phyloP scores from a whole-genome alignment of 2,329 filamentous ascomycete species.

The Cladosporium sp. region DNA sequence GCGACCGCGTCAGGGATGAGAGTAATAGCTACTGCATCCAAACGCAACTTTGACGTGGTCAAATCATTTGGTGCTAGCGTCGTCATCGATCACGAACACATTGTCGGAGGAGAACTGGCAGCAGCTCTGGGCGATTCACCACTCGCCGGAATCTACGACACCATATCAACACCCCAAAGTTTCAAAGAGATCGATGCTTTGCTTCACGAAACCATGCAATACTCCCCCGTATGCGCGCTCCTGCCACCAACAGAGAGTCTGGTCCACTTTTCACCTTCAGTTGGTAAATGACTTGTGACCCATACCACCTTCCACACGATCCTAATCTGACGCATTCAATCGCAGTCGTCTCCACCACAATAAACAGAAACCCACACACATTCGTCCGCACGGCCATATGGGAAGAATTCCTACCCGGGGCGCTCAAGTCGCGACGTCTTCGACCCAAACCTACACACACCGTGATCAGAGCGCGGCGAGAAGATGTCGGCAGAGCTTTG shows the following conservation, averaged over 20 bases:
- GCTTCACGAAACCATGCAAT: not conserved
- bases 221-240: not conserved
- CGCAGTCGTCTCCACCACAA: not conserved
- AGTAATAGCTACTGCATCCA: slow-evolving; percentile 26
- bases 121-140: slow-evolving; percentile 30
- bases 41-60: slow-evolving; percentile 22
- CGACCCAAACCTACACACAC: not conserved
- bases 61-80: slow-evolving; percentile 20
- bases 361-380: not conserved
- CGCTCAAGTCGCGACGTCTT: not conserved
- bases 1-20: slow-evolving; percentile 24
- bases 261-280: not conserved
- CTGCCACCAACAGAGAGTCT: not conserved
- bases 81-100: slow-evolving; percentile 29
- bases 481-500: not conserved
- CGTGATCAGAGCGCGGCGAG: not conserved
- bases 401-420: not conserved
- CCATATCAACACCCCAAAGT: slow-evolving; percentile 2
- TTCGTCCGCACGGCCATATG: not conserved
- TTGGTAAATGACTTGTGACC: not conserved
- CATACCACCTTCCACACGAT: not conserved
- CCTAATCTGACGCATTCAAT: not conserved
- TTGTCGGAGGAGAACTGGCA: slow-evolving; percentile 13
- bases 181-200: not conserved
- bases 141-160: slow-evolving; percentile 35